Evolutionary conservation across 176 grass and related monocot species (phyloP).

Genomic region (Paspalum vaginatum): DNA sequence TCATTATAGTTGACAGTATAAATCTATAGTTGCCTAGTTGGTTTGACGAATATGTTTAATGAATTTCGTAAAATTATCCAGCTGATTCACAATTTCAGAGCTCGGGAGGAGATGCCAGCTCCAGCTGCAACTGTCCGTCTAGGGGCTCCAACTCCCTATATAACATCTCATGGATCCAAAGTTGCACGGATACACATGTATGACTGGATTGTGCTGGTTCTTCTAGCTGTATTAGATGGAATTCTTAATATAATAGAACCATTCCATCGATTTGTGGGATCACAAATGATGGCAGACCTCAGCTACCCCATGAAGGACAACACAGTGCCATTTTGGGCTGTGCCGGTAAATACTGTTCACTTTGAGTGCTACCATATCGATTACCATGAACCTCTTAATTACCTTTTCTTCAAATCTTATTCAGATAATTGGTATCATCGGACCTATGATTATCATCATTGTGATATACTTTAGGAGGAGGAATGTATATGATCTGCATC

Average conservation of each 20-base stretch:
- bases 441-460: slow-evolving; percentile 60
- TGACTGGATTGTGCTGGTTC: slow-evolving; percentile 75
- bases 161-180: slow-evolving; percentile 67
- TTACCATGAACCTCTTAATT: slow-evolving; percentile 29
- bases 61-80: not conserved
- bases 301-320: slow-evolving; percentile 81
- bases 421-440: slow-evolving; percentile 67
- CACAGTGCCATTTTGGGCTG: slow-evolving; percentile 85
- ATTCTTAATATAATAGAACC: slow-evolving; percentile 83
- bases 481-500: slow-evolving; percentile 85
- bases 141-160: slow-evolving; percentile 32
- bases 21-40: not conserved
- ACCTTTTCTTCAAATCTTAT: slow-evolving; percentile 28
- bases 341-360: slow-evolving; percentile 57
- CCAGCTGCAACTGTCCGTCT: slow-evolving; percentile 34
- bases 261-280: slow-evolving; percentile 80
- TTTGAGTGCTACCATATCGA: slow-evolving; percentile 21
- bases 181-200: slow-evolving; percentile 62
- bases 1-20: not conserved
- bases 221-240: slow-evolving; percentile 58
- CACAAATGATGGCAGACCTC: slow-evolving; percentile 78
- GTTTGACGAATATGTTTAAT: not conserved
- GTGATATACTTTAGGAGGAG: slow-evolving; percentile 74
- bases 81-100: slow-evolving; percentile 19
- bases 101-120: slow-evolving; percentile 36